Evolutionary conservation across 805 yeast genomes (phyloP), one percentile per base, ranked within the genome.

Genomic region (Zygosaccharomyces rouxii): DNA sequence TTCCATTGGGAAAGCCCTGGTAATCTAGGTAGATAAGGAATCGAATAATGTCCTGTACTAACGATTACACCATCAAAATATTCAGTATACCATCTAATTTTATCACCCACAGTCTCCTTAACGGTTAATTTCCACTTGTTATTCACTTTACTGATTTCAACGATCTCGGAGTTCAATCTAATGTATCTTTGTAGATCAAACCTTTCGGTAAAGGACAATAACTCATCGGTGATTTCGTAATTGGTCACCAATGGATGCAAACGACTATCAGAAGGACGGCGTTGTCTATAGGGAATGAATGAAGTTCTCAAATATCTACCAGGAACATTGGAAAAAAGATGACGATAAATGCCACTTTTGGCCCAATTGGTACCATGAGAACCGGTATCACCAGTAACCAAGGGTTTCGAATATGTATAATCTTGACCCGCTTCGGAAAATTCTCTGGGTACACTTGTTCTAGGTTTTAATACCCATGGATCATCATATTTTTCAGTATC

Each of bases 31-130:
- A 71, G 63, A 45, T 51, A 65, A 4, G 77, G 77, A 21, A 71
- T 62, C 35, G 71, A 69, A 54, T 71, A 72, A 49, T 71, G 74
- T 29, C 77, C 77, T 7, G 66, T 63, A 25, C 73, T 67, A 11
- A 71, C 69, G 9, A 72, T 62, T 14, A 72, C 62, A 4, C 69
- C 60, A 57, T 72, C 77, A 50, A 64, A 72, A 3, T 41, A 53
- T 37, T 71, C 68, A 41, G 69, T 69, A 55, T 63, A 69, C 76
- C 76, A 72, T 3, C 52, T 42, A 1, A 47, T 58, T 14, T 57
- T 52, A 65, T 69, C 65, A 51, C 64, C 63, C 1, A 59, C 59
- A 11, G 33, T 21, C 19, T 50, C 31, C 35, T 41, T 54, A n/a
- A 55, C 49, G 2, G 48, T 52, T 22, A 52, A 47, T 40, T 29